Conservation (phyloP, 2,329 filamentous ascomycete species). For the Chalaropsis thielavioides region DNA sequence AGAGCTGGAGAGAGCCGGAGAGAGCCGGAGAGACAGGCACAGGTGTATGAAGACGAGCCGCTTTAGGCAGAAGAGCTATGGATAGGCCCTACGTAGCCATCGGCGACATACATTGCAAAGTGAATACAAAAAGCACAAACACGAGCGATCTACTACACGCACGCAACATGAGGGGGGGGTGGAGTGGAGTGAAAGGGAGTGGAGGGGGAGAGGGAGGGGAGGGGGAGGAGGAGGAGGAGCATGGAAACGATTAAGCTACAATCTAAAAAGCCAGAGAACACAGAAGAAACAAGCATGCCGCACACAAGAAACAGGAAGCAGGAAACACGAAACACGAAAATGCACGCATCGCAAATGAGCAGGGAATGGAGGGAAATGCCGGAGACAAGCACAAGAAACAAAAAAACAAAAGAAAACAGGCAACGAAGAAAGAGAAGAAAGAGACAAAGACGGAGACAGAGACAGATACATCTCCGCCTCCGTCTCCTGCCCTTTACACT, state of each 20-base stretch:
- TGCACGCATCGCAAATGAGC: not conserved
- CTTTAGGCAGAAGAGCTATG: too few relatives aligned
- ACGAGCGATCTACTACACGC: too few relatives aligned
- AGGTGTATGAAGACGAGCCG: too few relatives aligned
- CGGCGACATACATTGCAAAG: too few relatives aligned
- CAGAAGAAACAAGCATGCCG: not conserved
- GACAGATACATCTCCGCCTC: too few relatives aligned
- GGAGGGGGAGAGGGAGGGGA: too few relatives aligned
- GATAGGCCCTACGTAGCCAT: too few relatives aligned
- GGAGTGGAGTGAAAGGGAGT: too few relatives aligned
- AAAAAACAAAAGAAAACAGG: not conserved
- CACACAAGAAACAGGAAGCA: not conserved
- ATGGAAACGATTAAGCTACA: not conserved
- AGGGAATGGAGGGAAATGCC: not conserved
- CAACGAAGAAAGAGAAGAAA: not conserved
- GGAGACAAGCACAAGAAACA: not conserved
- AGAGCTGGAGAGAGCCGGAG: not conserved
- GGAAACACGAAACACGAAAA: not conserved
- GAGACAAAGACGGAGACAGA: not conserved
- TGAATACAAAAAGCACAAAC: too few relatives aligned
- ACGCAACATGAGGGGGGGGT: too few relatives aligned
- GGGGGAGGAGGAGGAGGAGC: too few relatives aligned
- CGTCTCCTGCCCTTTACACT: not conserved
- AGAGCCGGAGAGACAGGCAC: not conserved
- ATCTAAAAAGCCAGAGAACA: not conserved